These are phyloP conservation scores for Ocimum tenuiflorum DNA, from an alignment of 257 asterid species.

Conservation along the genomic window DNA sequence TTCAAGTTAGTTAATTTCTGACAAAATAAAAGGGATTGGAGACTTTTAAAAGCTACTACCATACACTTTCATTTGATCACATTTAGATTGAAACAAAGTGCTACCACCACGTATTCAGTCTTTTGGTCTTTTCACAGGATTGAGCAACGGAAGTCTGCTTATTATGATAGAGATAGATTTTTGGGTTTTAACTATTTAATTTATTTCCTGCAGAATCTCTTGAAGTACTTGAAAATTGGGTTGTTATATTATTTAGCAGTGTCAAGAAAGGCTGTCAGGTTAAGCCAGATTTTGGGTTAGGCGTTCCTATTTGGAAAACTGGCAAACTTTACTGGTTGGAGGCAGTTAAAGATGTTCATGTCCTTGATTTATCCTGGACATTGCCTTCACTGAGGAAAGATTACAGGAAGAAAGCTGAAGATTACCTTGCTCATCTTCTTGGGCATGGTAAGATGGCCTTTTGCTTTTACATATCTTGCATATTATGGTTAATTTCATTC, in stretches of 20 bases:
- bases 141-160: too few species aligned
- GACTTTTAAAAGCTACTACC: too few species aligned
- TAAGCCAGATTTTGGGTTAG: slow-evolving; percentile 42
- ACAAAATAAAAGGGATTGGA: too few species aligned
- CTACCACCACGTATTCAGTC: too few species aligned
- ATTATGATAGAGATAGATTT: too few species aligned
- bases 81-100: too few species aligned
- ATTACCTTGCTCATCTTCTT: slow-evolving; percentile 86
- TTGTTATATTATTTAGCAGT: slow-evolving; percentile 62
- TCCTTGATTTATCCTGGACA: slow-evolving; percentile 85
- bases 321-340: slow-evolving; percentile 84
- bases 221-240: slow-evolving; percentile 86
- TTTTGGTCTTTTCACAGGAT: too few species aligned
- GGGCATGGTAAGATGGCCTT: slow-evolving; percentile 71
- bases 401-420: slow-evolving; percentile 84
- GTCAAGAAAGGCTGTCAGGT: slow-evolving; percentile 54
- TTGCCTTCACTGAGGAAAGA: slow-evolving; percentile 80
- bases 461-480: slow-evolving; percentile 2
- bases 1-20: too few species aligned
- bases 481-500: too few species aligned
- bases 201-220: slow-evolving; percentile 63
- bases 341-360: slow-evolving; percentile 92
- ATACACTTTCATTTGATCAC: too few species aligned
- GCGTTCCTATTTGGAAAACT: slow-evolving; percentile 65
- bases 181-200: slow-evolving; percentile 15